phyloP scores from a whole-genome alignment of 805 yeast genomes.

The Novakomyces olei region DNA sequence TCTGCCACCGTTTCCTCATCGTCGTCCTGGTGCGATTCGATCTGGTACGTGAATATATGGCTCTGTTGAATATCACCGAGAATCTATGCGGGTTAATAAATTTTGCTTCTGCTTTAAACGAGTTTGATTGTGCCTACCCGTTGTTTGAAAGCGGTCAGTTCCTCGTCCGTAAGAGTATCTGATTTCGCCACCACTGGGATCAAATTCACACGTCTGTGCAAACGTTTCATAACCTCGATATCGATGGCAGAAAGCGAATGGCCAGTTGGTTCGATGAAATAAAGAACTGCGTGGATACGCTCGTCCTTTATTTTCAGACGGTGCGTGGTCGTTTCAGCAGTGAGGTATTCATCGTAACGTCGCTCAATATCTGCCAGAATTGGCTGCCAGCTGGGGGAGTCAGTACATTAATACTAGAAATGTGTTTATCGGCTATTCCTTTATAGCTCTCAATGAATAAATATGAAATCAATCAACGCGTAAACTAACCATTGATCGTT shows the following conservation, averaged over 20 bases:
- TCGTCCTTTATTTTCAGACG: slow-evolving; percentile 48
- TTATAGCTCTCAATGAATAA: too few species aligned
- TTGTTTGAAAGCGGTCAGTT: slow-evolving; percentile 50
- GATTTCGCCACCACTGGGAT: slow-evolving; percentile 90
- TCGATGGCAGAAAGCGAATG: slow-evolving; percentile 79
- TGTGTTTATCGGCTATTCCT: too few species aligned
- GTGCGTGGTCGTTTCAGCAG: slow-evolving; percentile 64
- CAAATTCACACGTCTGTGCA: slow-evolving; percentile 78
- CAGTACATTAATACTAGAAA: too few species aligned
- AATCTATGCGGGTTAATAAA: background rate
- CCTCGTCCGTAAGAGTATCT: slow-evolving; percentile 78
- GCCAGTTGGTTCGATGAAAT: slow-evolving; percentile 93
- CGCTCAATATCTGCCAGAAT: slow-evolving; percentile 70
- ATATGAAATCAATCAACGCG: too few species aligned
- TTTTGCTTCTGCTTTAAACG: slow-evolving; percentile 2
- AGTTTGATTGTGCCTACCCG: slow-evolving; percentile 16
- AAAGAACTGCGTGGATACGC: slow-evolving; percentile 80
- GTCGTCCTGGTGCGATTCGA: slow-evolving; percentile 54
- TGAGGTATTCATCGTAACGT: slow-evolving; percentile 74
- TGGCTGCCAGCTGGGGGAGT: slow-evolving; percentile 88
- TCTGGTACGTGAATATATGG: slow-evolving; percentile 53
- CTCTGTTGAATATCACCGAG: slow-evolving; percentile 49
- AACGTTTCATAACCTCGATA: slow-evolving; percentile 63
- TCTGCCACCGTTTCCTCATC: slow-evolving; percentile 61
- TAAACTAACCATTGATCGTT: slow-evolving; percentile 13